Evolutionary conservation across 139 green algal genomes (phyloP), one percentile per base, ranked within the genome.

Genomic region (Cymbomonas tetramitiformis): DNA sequence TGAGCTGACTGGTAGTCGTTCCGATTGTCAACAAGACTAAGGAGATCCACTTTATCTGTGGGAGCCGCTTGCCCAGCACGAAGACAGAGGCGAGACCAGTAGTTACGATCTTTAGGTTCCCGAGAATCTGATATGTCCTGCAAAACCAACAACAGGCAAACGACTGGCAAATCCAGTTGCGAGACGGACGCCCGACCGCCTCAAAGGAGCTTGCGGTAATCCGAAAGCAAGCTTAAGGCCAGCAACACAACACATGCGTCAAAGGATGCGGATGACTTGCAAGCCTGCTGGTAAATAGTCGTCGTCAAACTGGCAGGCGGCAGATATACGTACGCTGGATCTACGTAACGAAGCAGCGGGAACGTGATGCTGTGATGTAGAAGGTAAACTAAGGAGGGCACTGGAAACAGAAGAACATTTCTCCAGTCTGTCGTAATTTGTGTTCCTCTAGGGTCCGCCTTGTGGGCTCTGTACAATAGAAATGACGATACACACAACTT

Each of bases 61-160:
- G 53, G 10, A 82, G 56, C 10, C 46, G 38, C 9, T 64, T 73
- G 41, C 50, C 40, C 30, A 81, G 52, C 30, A 48, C 62, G 12
- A 71, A 6, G 19, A n/a, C 15, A 24, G 47, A 58, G 26, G 77
- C 49, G 10, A 75, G 28, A 1, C 74, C 74, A 1, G 74, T 81
- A 26, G 64, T 75, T n/a, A 81, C 55, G 15, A 81, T 81, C 44
- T 81, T 81, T 19, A 81, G 61, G 59, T 81, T 81, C 44, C 72
- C 68, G 44, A 81, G 50, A 41, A 81, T 79, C 64, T 81, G 74
- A 51, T 75, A 79, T n/a, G 74, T 77, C 10, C 29, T 21, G 21
- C 29, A n/a, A n/a, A n/a, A n/a, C n/a, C n/a, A n/a, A n/a, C n/a
- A n/a, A n/a, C n/a, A n/a, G n/a, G n/a, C n/a, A n/a, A n/a, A n/a